These are phyloP conservation scores for Triticum monococcum DNA, from an alignment of 176 grass and related monocot species.

Conservation along the genomic window DNA sequence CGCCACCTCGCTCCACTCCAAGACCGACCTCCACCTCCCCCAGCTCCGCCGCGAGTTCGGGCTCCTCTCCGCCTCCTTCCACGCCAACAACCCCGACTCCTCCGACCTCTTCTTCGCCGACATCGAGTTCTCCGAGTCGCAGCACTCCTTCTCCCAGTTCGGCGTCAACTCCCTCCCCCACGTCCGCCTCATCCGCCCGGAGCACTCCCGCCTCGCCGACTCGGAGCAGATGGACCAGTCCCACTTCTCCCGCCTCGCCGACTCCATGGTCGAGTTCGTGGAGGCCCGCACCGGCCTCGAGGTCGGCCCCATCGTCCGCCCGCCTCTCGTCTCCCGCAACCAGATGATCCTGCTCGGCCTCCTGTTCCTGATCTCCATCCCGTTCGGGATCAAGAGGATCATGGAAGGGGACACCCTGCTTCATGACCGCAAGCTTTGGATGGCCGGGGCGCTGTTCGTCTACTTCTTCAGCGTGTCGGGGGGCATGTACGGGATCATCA, in stretches of 20 bases:
- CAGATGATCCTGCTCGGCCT: slow-evolving; percentile 58
- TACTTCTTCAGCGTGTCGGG: slow-evolving; percentile 97
- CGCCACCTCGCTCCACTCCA: slow-evolving; percentile 78
- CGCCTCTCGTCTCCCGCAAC: slow-evolving; percentile 68
- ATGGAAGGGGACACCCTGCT: slow-evolving; percentile 74
- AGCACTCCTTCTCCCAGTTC: slow-evolving; percentile 77
- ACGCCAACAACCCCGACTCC: slow-evolving; percentile 49
- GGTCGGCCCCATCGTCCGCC: slow-evolving; percentile 81
- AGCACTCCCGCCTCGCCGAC: slow-evolving; percentile 43
- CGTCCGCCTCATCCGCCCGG: slow-evolving; percentile 62
- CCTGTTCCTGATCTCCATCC: slow-evolving; percentile 54
- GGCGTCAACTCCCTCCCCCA: slow-evolving; percentile 88
- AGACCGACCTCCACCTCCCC: slow-evolving; percentile 80
- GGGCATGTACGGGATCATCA: slow-evolving; percentile 90
- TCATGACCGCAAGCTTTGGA: slow-evolving; percentile 77
- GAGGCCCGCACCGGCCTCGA: slow-evolving; percentile 66
- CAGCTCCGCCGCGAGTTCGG: slow-evolving; percentile 83
- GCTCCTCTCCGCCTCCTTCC: slow-evolving; percentile 77
- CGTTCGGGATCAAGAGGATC: slow-evolving; percentile 73
- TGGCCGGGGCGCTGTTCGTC: slow-evolving; percentile 67
- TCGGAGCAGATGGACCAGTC: slow-evolving; percentile 89
- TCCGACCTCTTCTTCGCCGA: slow-evolving; percentile 86
- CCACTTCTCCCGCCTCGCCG: slow-evolving; percentile 71
- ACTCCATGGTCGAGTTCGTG: slow-evolving; percentile 94
- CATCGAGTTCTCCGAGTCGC: slow-evolving; percentile 89